Evolutionary conservation across 441 rosid genomes (phyloP), one percentile per base, ranked within the genome.

Genomic region (Daphne laureola): DNA sequence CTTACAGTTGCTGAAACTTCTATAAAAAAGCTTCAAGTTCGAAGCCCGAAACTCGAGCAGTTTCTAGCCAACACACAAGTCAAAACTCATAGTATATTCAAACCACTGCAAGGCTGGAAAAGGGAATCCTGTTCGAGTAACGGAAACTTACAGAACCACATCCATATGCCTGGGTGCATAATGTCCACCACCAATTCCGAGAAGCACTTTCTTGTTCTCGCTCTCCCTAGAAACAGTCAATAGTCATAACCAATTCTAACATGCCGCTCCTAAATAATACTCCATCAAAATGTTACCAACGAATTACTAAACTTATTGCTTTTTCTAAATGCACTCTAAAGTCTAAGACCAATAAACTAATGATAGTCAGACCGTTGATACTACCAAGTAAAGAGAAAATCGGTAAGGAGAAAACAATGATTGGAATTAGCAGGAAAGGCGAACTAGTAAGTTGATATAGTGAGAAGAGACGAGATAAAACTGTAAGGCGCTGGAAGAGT

Each of bases 101-200:
- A 31, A 9, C 38, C 11, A 31, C 1, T 5, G 38, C 38, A 6
- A 31, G 11, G 9, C 50, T 23, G 6, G 5, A 43, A 44, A 54
- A 50, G 4, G 4, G 7, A 35, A 55, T 41, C 51, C 5, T 23
- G 35, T 42, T 21, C 16, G 42, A 31, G 38, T 25, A 5, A 55
- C 3, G 13, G 17, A 15, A 58, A 72, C 96, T 73, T 79, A 91
- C 96, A 67, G 25, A 56, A 57, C 90, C 63, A 91, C 66, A 69
- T 87, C 98, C 95, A 78, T 80, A 59, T 91, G 98, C 46, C 95
- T 83, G 66, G 96, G 96, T 36, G 90, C 98, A 53, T 87, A 91
- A 67, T 87, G 93, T 60, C 95, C 98, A 61, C 98, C 91, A 46
- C 93, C 98, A 42, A 91, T 72, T 48, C 95, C 98, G 49, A 91